A percentile compares a stretch with the other conserved stretches of the same genome.
These are phyloP conservation scores for Rhizopogon vesiculosus DNA, from an alignment of 768 basidiomycete genomes.

Conservation along the genomic window DNA sequence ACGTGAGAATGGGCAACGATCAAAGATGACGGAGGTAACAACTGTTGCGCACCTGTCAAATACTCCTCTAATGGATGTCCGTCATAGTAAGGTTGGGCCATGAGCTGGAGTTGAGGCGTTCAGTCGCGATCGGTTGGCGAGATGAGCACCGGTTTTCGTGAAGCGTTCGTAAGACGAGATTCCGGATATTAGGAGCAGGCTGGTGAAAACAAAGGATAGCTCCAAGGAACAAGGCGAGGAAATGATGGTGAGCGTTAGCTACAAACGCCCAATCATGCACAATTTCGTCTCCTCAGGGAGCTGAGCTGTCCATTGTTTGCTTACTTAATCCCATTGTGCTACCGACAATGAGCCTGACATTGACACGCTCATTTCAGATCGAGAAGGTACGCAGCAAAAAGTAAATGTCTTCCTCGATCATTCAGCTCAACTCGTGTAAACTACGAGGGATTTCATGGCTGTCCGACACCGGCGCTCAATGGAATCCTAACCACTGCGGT, in stretches of 20 bases:
- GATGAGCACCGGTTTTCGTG: slow-evolving; percentile 16
- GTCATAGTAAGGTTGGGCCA: slow-evolving; percentile 78
- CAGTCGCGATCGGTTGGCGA: slow-evolving; percentile 2
- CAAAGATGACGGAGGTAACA: slow-evolving; percentile 1
- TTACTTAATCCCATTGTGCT: not conserved
- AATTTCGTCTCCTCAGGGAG: not conserved
- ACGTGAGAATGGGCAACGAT: slow-evolving; percentile 4
- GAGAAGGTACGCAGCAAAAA: no score
- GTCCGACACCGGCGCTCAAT: not conserved
- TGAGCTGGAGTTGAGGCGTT: slow-evolving; percentile 20
- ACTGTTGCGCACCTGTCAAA: slow-evolving; percentile 47
- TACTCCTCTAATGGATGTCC: slow-evolving; percentile 75
- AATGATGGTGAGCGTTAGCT: not conserved
- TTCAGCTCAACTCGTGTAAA: not conserved
- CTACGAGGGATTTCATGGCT: not conserved
- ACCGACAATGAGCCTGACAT: no score
- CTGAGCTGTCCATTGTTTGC: not conserved
- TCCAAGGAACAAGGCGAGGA: not conserved
- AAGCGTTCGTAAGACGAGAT: slow-evolving; percentile 13
- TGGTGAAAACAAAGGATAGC: slow-evolving; percentile 16
- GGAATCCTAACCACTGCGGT: not conserved
- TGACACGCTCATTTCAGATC: no score
- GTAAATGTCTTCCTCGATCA: not conserved
- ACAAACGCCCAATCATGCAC: not conserved
- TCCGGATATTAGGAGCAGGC: slow-evolving; percentile 19